Base-by-base conservation (phyloP, 2,329 filamentous ascomycete genomes). In the Aotearoamyces nothofagi region DNA sequence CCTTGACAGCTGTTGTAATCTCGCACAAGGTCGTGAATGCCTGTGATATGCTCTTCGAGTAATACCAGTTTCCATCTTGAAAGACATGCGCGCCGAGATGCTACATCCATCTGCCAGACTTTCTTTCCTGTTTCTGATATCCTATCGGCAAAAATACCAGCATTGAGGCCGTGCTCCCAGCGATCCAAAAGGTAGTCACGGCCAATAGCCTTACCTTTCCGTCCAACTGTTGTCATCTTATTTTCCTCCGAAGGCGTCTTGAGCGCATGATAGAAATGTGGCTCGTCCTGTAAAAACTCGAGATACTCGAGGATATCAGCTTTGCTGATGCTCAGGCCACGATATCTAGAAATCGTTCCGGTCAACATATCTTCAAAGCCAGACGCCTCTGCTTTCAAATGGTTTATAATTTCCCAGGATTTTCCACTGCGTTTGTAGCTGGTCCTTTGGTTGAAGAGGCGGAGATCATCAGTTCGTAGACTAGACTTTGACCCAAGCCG, bases 401-500 rank as follows among this genome's bases (percentile, higher is more conserved):
- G n/a, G n/a, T n/a, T n/a, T n/a, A n/a, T n/a, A n/a, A n/a, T n/a
- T n/a, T n/a, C n/a, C n/a, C n/a, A n/a, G n/a, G n/a, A n/a, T n/a
- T n/a, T n/a, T n/a, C n/a, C n/a, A n/a, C n/a, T n/a, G n/a, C n/a
- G n/a, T n/a, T n/a, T n/a, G n/a, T n/a, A n/a, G n/a, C n/a, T n/a
- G n/a, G n/a, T n/a, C n/a, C n/a, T n/a, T n/a, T n/a, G n/a, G n/a
- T n/a, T n/a, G n/a, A n/a, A n/a, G n/a, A n/a, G n/a, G n/a, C n/a
- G n/a, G n/a, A n/a, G n/a, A n/a, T n/a, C n/a, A n/a, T n/a, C n/a
- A n/a, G n/a, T n/a, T 4, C 49, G 45, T 0, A 42, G 15, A 0
- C 61, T 69, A 0, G 43, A 65, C 35, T 78, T 78, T 0, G 61
- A 62, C 0, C 78, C 78, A 0, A 83, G 54, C 0, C 78, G 63